Conservation (phyloP, 1,139 yeast genomes). For the Saccharomyces hybrid region DNA sequence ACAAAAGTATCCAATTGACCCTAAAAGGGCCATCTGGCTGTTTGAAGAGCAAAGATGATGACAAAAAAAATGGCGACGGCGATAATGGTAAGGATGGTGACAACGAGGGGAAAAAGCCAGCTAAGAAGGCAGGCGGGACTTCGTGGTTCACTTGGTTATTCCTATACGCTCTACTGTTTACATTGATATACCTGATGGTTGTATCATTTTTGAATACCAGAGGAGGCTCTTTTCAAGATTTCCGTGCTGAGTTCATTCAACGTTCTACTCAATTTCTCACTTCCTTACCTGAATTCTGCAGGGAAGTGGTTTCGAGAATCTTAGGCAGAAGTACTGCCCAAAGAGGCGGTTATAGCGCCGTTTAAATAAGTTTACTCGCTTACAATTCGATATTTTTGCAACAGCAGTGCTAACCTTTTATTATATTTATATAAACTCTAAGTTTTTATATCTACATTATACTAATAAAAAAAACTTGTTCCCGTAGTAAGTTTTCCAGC, state of each 20-base stretch:
- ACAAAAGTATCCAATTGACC: constrained; percentile 18
- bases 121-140: constrained; percentile 27
- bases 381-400: not conserved
- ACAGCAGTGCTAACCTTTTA: constrained; percentile 1
- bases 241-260: constrained; percentile 65
- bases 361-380: constrained; percentile 33
- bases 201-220: constrained; percentile 63
- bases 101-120: constrained; percentile 10
- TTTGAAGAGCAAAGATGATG: constrained; percentile 11
- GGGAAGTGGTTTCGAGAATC: constrained; percentile 62
- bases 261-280: constrained; percentile 49
- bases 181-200: constrained; percentile 65
- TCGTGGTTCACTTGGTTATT: constrained; percentile 67
- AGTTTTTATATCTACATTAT: not conserved
- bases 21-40: constrained; percentile 32
- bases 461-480: constrained; percentile 2
- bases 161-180: constrained; percentile 55
- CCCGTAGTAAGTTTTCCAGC: not conserved
- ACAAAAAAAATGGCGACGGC: constrained; percentile 22
- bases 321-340: constrained; percentile 42
- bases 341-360: constrained; percentile 90
- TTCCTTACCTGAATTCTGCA: constrained; percentile 63
- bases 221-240: constrained; percentile 37
- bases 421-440: not conserved
- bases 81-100: constrained; percentile 28